Percentiles rank a stretch among this genome's conserved stretches.
These are phyloP conservation scores for Aspergillus sparsus DNA, from an alignment of 495 filamentous ascomycete genomes.

Conservation along the genomic window DNA sequence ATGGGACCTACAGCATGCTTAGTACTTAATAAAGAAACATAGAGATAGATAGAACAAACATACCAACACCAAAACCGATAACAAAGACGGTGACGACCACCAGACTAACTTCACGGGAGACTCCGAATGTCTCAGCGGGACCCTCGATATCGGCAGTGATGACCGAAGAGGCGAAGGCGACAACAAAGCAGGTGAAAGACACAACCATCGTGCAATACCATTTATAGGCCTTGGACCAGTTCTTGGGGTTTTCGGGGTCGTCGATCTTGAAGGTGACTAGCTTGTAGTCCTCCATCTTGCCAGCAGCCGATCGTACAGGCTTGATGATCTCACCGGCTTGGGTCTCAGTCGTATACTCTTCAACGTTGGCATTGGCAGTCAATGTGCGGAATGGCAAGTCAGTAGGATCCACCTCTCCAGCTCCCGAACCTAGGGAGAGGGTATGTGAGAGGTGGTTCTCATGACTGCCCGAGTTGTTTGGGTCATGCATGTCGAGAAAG, in stretches of 20 bases:
- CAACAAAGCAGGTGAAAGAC: constrained; percentile 62
- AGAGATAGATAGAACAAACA: constrained; percentile 15
- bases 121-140: constrained; percentile 59
- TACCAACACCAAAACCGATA: constrained; percentile 75
- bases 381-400: constrained; percentile 66
- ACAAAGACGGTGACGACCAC: constrained; percentile 74
- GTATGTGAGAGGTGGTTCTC: constrained; percentile 27
- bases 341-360: constrained; percentile 66
- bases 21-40: constrained; percentile 12
- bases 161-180: constrained; percentile 64
- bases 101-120: constrained; percentile 66
- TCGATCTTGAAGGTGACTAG: constrained; percentile 69
- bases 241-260: constrained; percentile 61
- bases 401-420: constrained; percentile 30
- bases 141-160: constrained; percentile 67
- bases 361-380: constrained; percentile 57
- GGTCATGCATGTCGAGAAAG: constrained; percentile 28
- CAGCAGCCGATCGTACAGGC: constrained; percentile 52
- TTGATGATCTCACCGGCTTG: constrained; percentile 59
- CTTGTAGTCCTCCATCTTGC: constrained; percentile 61
- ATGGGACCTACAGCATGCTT: constrained; percentile 57
- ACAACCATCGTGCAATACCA: constrained; percentile 68
- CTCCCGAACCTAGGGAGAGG: constrained; percentile 27
- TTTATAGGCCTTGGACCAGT: constrained; percentile 59
- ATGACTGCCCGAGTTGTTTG: constrained; percentile 12